Conservation (phyloP, 2,329 filamentous ascomycete species). For the Aureobasidium namibiae region DNA sequence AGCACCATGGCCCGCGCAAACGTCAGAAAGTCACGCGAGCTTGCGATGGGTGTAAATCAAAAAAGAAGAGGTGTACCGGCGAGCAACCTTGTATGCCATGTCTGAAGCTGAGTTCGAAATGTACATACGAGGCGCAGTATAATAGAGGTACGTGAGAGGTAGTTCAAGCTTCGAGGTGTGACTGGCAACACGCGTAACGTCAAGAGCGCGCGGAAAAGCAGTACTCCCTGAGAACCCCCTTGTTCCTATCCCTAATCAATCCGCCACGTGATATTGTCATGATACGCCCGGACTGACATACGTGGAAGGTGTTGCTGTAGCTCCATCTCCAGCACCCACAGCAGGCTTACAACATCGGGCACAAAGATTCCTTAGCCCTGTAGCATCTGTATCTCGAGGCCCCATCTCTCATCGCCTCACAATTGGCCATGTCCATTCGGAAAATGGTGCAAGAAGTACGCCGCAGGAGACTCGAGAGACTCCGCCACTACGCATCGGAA, state of each 20-base stretch:
- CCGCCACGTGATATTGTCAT: neutral
- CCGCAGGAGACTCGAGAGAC: too few relatives aligned
- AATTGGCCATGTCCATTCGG: too few relatives aligned
- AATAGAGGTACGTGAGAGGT: conserved; percentile 27
- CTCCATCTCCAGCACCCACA: neutral
- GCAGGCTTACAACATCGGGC: too few relatives aligned
- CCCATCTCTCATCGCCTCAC: neutral
- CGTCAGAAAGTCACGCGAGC: conserved; percentile 18
- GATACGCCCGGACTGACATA: neutral
- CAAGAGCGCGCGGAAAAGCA: neutral
- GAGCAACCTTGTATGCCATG: conserved; percentile 34
- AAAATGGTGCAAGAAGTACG: too few relatives aligned
- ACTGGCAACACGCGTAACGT: neutral
- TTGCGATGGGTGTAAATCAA: conserved; percentile 27
- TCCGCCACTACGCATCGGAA: too few relatives aligned
- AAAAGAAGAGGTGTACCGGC: conserved; percentile 35
- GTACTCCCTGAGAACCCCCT: neutral
- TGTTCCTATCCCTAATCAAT: neutral
- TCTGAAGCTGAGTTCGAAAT: conserved; percentile 25
- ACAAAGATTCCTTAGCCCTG: neutral
- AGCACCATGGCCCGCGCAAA: neutral
- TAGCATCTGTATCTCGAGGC: neutral
- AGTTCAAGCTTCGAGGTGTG: neutral
- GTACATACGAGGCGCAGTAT: conserved; percentile 45
- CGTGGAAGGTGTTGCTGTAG: neutral